Evolutionary conservation across 73 alveolate genomes (phyloP), one percentile per base, ranked within the genome.

Genomic region (Stentor coeruleus): DNA sequence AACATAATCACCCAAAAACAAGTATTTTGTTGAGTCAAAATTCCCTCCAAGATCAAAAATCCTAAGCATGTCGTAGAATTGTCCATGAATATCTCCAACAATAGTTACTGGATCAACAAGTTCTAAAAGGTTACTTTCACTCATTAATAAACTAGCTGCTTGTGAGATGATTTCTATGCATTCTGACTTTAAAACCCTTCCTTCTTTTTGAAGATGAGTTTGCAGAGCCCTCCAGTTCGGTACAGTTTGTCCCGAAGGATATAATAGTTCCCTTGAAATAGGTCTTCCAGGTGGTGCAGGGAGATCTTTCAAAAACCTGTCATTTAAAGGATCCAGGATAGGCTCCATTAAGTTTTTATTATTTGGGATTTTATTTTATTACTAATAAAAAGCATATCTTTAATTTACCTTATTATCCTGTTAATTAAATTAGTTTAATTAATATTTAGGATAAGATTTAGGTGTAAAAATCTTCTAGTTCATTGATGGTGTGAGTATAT

Each of bases 61-160:
- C 74, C 85, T 86, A 37, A 89, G 40, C 85, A 89, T 36, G 26
- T 82, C 77, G 2, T 41, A 89, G 74, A 11, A 89, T 74, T 57
- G 73, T 20, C 91, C 97, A 84, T 91, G 96, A 11, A 88, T 85
- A 85, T 93, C 98, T 14, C 98, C 98, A 41, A 95, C 98, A 33
- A 95, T 88, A n/a, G 87, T 89, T 33, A 93, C 83, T 77, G 99
- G 97, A 75, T 93, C 96, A 59, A 76, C 80, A 58, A 89, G 77
- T 74, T 84, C 84, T 60, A 91, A 35, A 72, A 95, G 82, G 59
- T 93, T 95, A 3, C 95, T 93, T 85, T 95, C 99, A 81, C 76
- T 74, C 74, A 77, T 94, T 85, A 74, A 59, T n/a, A 57, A 20
- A 31, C 73, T 57, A 0, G 73, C 15, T 57, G 28, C 73, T 77